Evolutionary conservation across 805 yeast genomes (phyloP).

Genomic region (Pichia insulana): DNA sequence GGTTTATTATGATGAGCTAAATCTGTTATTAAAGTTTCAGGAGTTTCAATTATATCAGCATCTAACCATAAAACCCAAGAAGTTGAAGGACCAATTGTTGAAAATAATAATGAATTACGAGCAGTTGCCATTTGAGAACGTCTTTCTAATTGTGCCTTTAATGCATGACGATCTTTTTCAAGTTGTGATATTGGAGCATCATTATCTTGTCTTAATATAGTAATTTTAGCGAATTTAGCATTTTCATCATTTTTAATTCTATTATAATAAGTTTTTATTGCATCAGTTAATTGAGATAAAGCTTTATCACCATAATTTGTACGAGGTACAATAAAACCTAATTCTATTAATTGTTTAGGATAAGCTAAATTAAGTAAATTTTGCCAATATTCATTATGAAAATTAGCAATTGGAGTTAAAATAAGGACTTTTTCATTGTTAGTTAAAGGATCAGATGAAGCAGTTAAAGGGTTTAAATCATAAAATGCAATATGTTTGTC

Average conservation of each 20-base stretch:
- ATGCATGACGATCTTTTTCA: conserved; percentile 89
- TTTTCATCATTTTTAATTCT: conserved; percentile 36
- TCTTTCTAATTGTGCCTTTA: conserved; percentile 78
- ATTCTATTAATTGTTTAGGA: conserved; percentile 75
- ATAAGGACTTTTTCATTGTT: conserved; percentile 79
- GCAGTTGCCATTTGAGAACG: conserved; percentile 90
- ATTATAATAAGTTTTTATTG: conserved; percentile 56
- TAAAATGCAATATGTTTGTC: conserved; percentile 73
- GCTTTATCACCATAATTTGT: conserved; percentile 75
- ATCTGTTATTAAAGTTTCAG: conserved; percentile 76
- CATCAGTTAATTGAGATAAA: conserved; percentile 59
- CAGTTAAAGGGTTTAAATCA: conserved; percentile 69
- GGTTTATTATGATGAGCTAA: conserved; percentile 79
- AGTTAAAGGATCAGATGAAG: conserved; percentile 61
- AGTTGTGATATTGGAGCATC: conserved; percentile 62
- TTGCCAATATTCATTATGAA: conserved; percentile 81
- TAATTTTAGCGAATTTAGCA: conserved; percentile 69
- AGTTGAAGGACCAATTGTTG: conserved; percentile 81
- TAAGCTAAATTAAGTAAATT: conserved; percentile 67
- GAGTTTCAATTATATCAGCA: conserved; percentile 88
- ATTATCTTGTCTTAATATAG: conserved; percentile 85
- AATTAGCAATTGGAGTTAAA: conserved; percentile 83
- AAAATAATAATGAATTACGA: conserved; percentile 81
- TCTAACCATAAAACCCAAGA: conserved; percentile 97
- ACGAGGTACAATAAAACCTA: conserved; percentile 89